Base-by-base conservation (phyloP, 164 flowering plant genomes). In the Dillenia turbinata region DNA sequence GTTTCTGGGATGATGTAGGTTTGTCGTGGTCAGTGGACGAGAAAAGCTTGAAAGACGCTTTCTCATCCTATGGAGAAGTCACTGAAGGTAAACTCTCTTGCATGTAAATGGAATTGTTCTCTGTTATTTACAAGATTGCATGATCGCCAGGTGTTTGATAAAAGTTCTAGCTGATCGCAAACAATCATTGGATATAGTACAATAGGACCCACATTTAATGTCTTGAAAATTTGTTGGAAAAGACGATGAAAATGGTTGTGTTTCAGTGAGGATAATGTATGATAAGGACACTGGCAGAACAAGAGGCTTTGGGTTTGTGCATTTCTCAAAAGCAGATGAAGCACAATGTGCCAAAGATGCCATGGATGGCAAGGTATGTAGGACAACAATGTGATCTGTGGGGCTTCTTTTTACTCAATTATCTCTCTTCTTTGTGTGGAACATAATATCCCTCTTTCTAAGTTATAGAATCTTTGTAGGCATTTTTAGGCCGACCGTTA, bases 241-340 rank as follows among this genome's bases (percentile, higher is more conserved):
- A 50, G 49, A 69, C 24, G 9, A 47, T 55, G 22, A 54, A 14
- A 14, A 13, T 48, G 19, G 55, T 64, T 49, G 57, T 62, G 47
- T 65, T 74, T 58, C 61, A 85, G 96, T 87, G 60, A 85, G 78
- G 78, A 85, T 91, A 56, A 61, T 89, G 74, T 92, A 92, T 55
- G 92, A 89, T 73, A 89, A 75, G 72, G 82, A 81, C 48, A 77
- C 75, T 14, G 98, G 96, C 24, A 80, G 98, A 52, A 81, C 98
- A 66, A 87, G 96, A 78, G 97, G 98, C 22, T 89, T 87, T 70
- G 96, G 98, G 14, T 92, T 92, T 74, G 83, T 92, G 24, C 12
- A 80, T 59, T 92, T 92, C 62, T 70, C 83, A 6, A 77, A 76
- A 19, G 83, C 78, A 65, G 79, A 77, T 13, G 83, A 78, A 44